A percentile compares a stretch with the other conserved stretches of the same genome.
Evolutionary conservation across 176 grass and related monocot species (phyloP).

Genomic region (Oropetium thomaeum): DNA sequence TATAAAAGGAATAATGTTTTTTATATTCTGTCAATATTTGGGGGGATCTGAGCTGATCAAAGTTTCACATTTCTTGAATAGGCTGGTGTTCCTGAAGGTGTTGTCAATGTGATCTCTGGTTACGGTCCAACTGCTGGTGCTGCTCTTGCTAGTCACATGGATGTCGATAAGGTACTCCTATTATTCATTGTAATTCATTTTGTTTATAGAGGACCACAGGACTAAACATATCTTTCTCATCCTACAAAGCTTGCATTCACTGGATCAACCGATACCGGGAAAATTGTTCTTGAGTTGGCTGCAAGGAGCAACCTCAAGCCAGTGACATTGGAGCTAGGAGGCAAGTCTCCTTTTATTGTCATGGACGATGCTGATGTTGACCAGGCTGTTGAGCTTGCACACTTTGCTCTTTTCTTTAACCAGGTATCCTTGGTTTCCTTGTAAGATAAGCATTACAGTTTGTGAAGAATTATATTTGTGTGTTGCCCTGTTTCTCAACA

Average conservation of each 20-base stretch:
- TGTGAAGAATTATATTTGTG: too few relatives aligned
- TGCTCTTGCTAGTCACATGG: constrained; percentile 83
- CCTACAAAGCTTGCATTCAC: constrained; percentile 67
- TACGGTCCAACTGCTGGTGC: constrained; percentile 92
- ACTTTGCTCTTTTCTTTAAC: constrained; percentile 90
- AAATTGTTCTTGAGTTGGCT: constrained; percentile 76
- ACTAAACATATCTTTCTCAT: not conserved
- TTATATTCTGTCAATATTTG: not conserved
- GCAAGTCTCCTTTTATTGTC: constrained; percentile 89
- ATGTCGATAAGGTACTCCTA: constrained; percentile 68
- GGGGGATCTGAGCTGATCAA: constrained; percentile 1
- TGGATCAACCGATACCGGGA: constrained; percentile 76
- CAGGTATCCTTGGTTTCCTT: too few relatives aligned
- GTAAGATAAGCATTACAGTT: too few relatives aligned
- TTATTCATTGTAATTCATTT: not conserved
- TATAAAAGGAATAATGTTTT: not conserved
- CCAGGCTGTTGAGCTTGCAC: constrained; percentile 87
- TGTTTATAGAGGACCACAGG: not conserved
- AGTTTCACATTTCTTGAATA: constrained; percentile 27
- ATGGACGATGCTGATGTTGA: constrained; percentile 89
- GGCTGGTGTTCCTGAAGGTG: constrained; percentile 80
- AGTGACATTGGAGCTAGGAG: constrained; percentile 92
- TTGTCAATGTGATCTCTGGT: constrained; percentile 72
- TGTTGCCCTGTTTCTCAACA: too few relatives aligned
- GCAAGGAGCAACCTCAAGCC: constrained; percentile 92